These are phyloP conservation scores for Trametes sanguinea DNA, from an alignment of 768 basidiomycete genomes.

Conservation along the genomic window DNA sequence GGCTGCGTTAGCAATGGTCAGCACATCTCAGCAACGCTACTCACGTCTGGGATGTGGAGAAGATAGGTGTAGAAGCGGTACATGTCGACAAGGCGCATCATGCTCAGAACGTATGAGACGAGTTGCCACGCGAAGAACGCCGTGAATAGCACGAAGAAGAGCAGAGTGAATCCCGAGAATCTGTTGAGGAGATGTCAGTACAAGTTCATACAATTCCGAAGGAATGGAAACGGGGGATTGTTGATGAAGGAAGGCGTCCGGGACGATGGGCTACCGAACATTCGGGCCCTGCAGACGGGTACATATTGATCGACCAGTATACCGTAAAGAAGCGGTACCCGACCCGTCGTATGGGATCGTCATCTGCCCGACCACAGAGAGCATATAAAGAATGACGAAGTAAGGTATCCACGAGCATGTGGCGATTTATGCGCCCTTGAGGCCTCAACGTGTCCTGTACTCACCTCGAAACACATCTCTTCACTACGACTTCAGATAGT, in stretches of 20 bases:
- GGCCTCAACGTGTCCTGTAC: background rate
- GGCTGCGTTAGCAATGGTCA: background rate
- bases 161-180: constrained; percentile 79
- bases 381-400: no score
- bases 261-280: no score
- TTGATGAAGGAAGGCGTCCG: no score
- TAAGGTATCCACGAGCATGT: no score
- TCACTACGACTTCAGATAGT: constrained; percentile 81
- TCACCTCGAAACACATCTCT: constrained; percentile 82
- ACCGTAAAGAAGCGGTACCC: no score
- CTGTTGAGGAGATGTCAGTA: constrained; percentile 38
- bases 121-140: constrained; percentile 91
- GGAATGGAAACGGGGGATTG: no score
- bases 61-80: constrained; percentile 95
- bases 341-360: no score
- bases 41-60: constrained; percentile 91
- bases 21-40: constrained; percentile 27
- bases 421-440: no score
- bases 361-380: no score
- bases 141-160: constrained; percentile 86
- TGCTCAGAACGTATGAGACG: constrained; percentile 70
- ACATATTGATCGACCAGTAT: no score
- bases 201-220: no score
- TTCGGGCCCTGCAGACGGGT: no score
- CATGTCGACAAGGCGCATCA: constrained; percentile 87